Conservation (phyloP, 129 eudicot genomes). For the Erigeron canadensis region DNA sequence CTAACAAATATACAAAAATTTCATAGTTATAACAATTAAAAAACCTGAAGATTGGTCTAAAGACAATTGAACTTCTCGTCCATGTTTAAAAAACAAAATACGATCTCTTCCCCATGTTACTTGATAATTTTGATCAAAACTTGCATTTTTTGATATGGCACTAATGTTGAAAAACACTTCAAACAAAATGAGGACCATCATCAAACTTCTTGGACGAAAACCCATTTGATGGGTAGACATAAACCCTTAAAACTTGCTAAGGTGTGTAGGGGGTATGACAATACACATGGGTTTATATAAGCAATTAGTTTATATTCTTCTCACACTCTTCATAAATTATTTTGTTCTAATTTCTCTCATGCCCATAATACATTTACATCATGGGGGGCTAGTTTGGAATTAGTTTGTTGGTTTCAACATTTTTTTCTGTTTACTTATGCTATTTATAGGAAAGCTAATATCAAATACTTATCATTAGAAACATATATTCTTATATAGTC, state of each 20-base stretch:
- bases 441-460: conserved; percentile 9
- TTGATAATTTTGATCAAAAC: conserved; percentile 52
- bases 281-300: conserved; percentile 28
- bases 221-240: conserved; percentile 23
- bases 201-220: not conserved
- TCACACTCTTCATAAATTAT: not conserved
- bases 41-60: conserved; percentile 63
- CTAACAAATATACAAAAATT: not conserved
- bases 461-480: conserved; percentile 20
- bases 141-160: conserved; percentile 10
- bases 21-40: not conserved
- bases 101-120: conserved; percentile 65
- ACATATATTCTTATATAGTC: conserved; percentile 8
- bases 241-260: not conserved
- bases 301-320: not conserved
- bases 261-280: not conserved
- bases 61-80: conserved; percentile 51
- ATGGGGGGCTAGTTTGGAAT: conserved; percentile 20
- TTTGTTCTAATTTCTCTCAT: conserved; percentile 16
- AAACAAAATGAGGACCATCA: conserved; percentile 6
- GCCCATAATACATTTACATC: conserved; percentile 25
- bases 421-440: conserved; percentile 23
- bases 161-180: conserved; percentile 12
- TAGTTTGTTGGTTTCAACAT: conserved; percentile 16
- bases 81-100: conserved; percentile 32